Conservation (phyloP, 805 yeast species). For the Teunomyces pallodes region DNA sequence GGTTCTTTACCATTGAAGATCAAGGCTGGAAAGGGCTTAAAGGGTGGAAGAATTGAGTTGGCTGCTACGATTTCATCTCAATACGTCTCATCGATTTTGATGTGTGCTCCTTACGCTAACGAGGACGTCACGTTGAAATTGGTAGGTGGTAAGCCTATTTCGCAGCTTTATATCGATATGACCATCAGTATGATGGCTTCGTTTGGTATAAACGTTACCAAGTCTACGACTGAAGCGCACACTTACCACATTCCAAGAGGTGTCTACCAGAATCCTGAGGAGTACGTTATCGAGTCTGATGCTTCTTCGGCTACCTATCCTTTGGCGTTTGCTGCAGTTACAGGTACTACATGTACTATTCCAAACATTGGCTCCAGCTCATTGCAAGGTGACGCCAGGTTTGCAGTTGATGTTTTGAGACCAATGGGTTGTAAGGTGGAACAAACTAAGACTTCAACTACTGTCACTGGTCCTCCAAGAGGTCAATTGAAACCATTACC, state of each 20-base stretch:
- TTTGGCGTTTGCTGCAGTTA: conserved; percentile 93
- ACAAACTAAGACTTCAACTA: conserved; percentile 83
- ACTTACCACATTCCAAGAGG: conserved; percentile 92
- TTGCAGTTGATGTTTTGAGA: conserved; percentile 85
- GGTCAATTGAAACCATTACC: conserved; percentile 69
- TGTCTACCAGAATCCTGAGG: conserved; percentile 72
- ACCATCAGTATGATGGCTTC: conserved; percentile 92
- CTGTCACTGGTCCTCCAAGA: conserved; percentile 83
- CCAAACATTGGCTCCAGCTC: conserved; percentile 93
- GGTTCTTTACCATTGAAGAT: conserved; percentile 88
- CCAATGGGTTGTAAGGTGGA: conserved; percentile 94
- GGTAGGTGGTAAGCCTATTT: conserved; percentile 96
- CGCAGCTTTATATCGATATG: conserved; percentile 95
- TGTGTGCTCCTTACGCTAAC: conserved; percentile 97
- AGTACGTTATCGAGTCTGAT: conserved; percentile 90
- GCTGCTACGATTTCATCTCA: conserved; percentile 97
- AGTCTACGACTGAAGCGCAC: conserved; percentile 67
- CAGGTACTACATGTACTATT: conserved; percentile 87
- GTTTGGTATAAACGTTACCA: conserved; percentile 77
- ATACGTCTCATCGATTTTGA: conserved; percentile 90
- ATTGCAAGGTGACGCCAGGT: conserved; percentile 94
- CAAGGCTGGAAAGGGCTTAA: conserved; percentile 63
- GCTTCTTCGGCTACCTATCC: conserved; percentile 99
- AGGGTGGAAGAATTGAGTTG: conserved; percentile 89
- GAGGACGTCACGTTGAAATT: conserved; percentile 83